Base-by-base conservation (phyloP, 2,329 filamentous ascomycete species). In the Aspergillus fischeri region DNA sequence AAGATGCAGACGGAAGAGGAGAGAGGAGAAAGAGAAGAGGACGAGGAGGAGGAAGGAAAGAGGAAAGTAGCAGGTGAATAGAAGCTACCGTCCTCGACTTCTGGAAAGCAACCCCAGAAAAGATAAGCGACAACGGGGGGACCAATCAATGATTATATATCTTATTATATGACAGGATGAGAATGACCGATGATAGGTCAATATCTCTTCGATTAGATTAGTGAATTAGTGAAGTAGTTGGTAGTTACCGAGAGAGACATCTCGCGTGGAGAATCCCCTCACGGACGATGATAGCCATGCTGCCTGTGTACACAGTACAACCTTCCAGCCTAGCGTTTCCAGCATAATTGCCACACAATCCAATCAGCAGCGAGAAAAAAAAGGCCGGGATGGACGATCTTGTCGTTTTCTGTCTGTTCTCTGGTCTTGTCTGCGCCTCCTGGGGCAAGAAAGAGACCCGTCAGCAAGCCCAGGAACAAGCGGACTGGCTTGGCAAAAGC, bases 401-500 rank as follows among this genome's bases (percentile, higher is more conserved):
- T 45, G 14, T 38, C 4, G 5, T 10, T 25, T 25, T 7, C 11
- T 25, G 8, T 5, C 9, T 38, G 32, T 17, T 38, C 14, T 38
- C 21, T 27, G 21, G 21, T 24, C 24, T 47, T 47, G 44, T 47
- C 44, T 47, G 21, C 44, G 44, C 44, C 44, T 25, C 44, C 6
- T 21, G 41, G 29, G 29, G 27, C 49, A 48, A 17, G 4, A 35
- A 32, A 35, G 14, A 14, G 11, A 14, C 29, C 11, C 11, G 29
- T 32, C 29, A 35, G 32, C 32, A 35, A 17, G 14, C 4, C 32
- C 14, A 35, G 21, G 20, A 21, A 28, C 38, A 48, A 54, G 45
- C 52, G 45, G 52, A 54, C 25, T 28, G 44, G 20, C 52, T 54
- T 54, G 52, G 52, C 52, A 50, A 11, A 28, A 2, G 8, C 7